Evolutionary conservation across 78 protist genomes (phyloP).

Genomic region (Speleostelium caveatum): DNA sequence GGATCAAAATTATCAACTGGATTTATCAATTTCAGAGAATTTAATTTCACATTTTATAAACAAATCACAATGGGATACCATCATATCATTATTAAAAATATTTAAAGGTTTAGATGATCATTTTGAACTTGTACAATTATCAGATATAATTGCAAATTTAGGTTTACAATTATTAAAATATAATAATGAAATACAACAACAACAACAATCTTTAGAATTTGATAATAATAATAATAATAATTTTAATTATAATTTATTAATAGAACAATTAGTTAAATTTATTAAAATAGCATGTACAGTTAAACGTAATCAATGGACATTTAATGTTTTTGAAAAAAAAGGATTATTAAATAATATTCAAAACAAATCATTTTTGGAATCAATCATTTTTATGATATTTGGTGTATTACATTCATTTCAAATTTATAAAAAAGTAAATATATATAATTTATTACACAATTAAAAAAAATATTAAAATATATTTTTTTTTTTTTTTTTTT

Average conservation of each 20-base stretch:
- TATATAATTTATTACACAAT: too few species aligned
- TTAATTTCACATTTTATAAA: slow-evolving; percentile 1
- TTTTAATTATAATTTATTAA: neutral
- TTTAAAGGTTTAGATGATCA: neutral
- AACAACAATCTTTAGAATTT: neutral
- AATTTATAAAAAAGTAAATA: slow-evolving; percentile 15
- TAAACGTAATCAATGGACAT: slow-evolving; percentile 36
- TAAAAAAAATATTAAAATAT: too few species aligned
- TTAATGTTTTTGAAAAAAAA: neutral
- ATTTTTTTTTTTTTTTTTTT: too few species aligned
- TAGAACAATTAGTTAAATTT: neutral
- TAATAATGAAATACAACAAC: neutral
- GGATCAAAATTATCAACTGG: too few species aligned
- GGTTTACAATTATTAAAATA: neutral
- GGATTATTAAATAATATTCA: slow-evolving; percentile 24
- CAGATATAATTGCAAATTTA: neutral
- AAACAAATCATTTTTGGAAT: neutral
- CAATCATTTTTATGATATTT: slow-evolving; percentile 2
- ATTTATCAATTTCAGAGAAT: slow-evolving; percentile 6
- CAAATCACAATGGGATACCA: slow-evolving; percentile 1
- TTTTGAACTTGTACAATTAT: slow-evolving; percentile 7
- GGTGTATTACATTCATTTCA: slow-evolving; percentile 43
- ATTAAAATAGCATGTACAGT: neutral
- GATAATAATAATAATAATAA: neutral
- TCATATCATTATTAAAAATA: neutral